Conservation (phyloP, 1,284 basidiomycete genomes). For the Ganoderma resinaceum region DNA sequence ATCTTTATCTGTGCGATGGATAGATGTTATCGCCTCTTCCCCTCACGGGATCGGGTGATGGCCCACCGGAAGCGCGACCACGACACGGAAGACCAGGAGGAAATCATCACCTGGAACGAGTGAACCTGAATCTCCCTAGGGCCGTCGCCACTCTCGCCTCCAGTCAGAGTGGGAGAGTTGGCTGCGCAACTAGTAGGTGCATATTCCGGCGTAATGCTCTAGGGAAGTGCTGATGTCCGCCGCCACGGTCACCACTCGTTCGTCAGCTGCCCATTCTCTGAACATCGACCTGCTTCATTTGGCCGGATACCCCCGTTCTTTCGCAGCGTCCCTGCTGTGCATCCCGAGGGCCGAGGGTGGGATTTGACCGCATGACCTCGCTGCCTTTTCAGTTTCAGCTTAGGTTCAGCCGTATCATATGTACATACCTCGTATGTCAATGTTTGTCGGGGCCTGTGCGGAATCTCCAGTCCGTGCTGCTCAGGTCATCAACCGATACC, state of each 20-base stretch:
- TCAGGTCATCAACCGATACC: background rate
- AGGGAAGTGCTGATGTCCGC: background rate
- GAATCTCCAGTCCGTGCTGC: background rate
- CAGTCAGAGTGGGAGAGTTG: background rate
- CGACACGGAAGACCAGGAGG: conserved; percentile 57
- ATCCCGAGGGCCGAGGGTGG: background rate
- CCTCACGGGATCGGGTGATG: conserved; percentile 72
- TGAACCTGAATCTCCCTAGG: conserved; percentile 25
- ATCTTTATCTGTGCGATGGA: conserved; percentile 70
- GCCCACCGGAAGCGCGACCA: conserved; percentile 78
- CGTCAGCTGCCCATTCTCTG: background rate
- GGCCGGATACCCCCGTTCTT: background rate
- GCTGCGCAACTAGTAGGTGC: background rate
- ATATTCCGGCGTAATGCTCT: background rate
- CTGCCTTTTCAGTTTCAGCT: conserved; percentile 2
- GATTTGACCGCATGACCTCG: conserved; percentile 6
- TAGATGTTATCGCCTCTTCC: conserved; percentile 76
- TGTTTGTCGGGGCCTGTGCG: background rate
- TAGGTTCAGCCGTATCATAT: conserved; percentile 7
- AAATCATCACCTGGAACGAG: conserved; percentile 82
- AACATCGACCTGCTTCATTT: background rate
- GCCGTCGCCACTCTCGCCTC: background rate
- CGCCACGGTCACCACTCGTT: background rate
- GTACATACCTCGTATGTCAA: background rate
- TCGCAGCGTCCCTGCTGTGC: background rate